Percentiles rank a stretch among this genome's conserved stretches.
Evolutionary conservation across 495 filamentous ascomycete species (phyloP).

Genomic region (Hypoxylon intermedium): DNA sequence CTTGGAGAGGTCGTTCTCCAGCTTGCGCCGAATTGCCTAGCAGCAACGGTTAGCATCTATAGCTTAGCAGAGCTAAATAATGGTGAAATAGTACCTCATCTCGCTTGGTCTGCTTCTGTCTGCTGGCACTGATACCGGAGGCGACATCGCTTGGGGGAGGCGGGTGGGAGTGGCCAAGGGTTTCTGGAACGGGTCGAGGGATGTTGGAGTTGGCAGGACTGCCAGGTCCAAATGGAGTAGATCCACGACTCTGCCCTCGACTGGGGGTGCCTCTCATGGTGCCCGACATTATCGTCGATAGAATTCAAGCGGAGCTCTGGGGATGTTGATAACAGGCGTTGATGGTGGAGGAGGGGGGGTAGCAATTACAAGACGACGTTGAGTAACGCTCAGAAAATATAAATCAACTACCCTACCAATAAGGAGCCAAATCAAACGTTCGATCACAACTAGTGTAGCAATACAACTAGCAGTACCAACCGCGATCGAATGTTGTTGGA

Average conservation of each 20-base stretch:
- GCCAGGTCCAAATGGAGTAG: constrained; percentile 68
- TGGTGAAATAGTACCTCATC: too few species aligned
- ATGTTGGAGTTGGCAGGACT: constrained; percentile 75
- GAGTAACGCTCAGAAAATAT: constrained; percentile 12
- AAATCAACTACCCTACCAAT: constrained; percentile 23
- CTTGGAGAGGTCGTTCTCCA: constrained; percentile 97
- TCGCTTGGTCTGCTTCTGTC: constrained; percentile 93
- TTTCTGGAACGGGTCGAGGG: constrained; percentile 81
- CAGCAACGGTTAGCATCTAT: constrained; percentile 41
- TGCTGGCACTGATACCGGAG: constrained; percentile 82
- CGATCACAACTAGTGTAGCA: constrained; percentile 10
- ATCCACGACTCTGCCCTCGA: constrained; percentile 67
- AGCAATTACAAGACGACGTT: constrained; percentile 2
- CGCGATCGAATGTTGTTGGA: constrained; percentile 33
- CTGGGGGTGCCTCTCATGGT: constrained; percentile 68
- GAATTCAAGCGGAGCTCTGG: not conserved
- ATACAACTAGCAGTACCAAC: constrained; percentile 13
- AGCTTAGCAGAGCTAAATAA: too few species aligned
- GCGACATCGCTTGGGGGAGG: constrained; percentile 65
- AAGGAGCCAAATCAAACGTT: constrained; percentile 5
- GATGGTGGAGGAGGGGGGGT: constrained; percentile 6
- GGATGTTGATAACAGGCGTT: constrained; percentile 3
- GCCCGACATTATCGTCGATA: constrained; percentile 36
- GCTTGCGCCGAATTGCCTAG: constrained; percentile 93
- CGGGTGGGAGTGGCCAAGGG: constrained; percentile 52